Evolutionary conservation across 345 rosid species (phyloP).

Genomic region (Syzygium oleosum): DNA sequence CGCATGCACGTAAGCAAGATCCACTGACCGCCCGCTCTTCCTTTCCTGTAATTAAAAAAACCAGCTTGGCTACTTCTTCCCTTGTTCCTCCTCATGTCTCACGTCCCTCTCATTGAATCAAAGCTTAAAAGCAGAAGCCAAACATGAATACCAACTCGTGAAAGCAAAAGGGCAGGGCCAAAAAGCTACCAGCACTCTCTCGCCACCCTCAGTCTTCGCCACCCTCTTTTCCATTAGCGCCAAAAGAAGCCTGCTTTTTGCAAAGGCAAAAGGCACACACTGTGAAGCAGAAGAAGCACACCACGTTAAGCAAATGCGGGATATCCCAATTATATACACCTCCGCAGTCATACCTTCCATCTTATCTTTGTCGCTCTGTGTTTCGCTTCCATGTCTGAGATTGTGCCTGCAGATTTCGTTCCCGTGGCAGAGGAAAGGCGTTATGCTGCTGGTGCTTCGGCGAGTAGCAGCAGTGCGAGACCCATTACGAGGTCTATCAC

Average conservation of each 20-base stretch:
- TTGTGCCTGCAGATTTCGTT: constrained; percentile 54
- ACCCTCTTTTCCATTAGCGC: neutral
- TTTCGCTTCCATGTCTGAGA: constrained; percentile 36
- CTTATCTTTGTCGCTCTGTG: neutral
- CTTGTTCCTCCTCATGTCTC: neutral
- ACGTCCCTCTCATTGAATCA: neutral
- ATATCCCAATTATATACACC: constrained; percentile 12
- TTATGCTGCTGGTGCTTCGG: neutral
- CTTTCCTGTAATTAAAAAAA: neutral
- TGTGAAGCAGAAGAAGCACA: neutral
- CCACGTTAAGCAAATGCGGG: neutral
- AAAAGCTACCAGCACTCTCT: neutral
- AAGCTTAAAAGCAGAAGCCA: neutral
- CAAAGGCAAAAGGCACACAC: neutral
- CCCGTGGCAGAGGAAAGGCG: constrained; percentile 10
- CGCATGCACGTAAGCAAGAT: neutral
- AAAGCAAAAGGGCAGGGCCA: neutral
- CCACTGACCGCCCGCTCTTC: neutral
- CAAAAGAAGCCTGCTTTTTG: neutral
- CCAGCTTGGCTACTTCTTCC: neutral
- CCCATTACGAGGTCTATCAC: constrained; percentile 34
- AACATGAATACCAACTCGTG: neutral
- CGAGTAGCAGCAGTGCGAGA: constrained; percentile 6
- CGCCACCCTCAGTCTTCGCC: neutral
- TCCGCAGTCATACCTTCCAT: neutral